A percentile compares a stretch with the other conserved stretches of the same genome.
phyloP scores from a whole-genome alignment of 2,329 filamentous ascomycete genomes.

The Venturia effusa region DNA sequence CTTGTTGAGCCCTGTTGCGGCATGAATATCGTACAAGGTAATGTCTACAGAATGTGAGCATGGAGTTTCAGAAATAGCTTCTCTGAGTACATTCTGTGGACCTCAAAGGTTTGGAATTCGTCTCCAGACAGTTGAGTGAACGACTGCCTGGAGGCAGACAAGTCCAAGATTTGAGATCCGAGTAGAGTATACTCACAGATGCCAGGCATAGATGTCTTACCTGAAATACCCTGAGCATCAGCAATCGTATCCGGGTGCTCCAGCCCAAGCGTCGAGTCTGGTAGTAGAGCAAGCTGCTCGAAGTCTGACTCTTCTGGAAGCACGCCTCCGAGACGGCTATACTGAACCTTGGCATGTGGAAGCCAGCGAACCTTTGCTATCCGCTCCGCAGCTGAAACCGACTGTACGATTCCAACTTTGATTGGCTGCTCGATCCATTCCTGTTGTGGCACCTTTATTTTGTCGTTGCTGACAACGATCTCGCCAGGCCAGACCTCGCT shows the following conservation, averaged over 20 bases:
- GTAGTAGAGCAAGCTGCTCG: constrained; percentile 4
- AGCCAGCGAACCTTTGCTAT: constrained; percentile 48
- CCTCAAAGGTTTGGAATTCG: constrained; percentile 13
- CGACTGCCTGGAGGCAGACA: constrained; percentile 9
- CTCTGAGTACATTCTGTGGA: constrained; percentile 23
- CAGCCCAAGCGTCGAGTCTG: constrained; percentile 10
- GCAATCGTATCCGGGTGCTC: neutral
- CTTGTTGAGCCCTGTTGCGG: constrained; percentile 31
- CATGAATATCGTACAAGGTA: constrained; percentile 47
- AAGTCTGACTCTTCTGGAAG: neutral
- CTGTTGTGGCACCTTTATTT: constrained; percentile 14
- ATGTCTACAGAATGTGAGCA: constrained; percentile 33
- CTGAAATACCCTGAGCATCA: neutral
- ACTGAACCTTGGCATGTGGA: constrained; percentile 25
- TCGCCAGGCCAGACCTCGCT: constrained; percentile 48
- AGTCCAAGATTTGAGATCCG: neutral
- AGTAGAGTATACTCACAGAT: constrained; percentile 16
- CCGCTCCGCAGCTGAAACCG: constrained; percentile 43
- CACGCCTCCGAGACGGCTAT: constrained; percentile 15
- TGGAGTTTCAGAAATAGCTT: constrained; percentile 26
- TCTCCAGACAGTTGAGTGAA: neutral
- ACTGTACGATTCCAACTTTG: constrained; percentile 46
- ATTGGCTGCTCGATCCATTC: constrained; percentile 30
- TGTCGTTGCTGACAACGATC: constrained; percentile 38
- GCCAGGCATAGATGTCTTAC: constrained; percentile 20